Conservation (phyloP, 805 yeast genomes). For the Ogataea glucozyma region DNA sequence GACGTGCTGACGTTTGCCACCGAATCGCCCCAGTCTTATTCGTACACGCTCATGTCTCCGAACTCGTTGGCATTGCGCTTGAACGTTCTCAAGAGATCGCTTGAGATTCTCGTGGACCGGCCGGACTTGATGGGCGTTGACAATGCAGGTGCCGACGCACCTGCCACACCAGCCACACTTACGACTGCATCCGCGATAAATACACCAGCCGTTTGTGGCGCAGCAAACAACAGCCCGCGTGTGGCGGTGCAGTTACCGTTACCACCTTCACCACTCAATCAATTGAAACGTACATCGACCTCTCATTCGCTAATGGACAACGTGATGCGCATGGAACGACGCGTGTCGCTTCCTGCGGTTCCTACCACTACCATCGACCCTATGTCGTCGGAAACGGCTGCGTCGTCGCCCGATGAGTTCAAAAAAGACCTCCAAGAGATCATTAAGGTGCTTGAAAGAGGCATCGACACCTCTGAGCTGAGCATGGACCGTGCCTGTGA, state of each 20-base stretch:
- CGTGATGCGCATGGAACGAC: conserved; percentile 38
- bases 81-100: conserved; percentile 71
- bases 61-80: conserved; percentile 75
- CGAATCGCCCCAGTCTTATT: conserved; percentile 81
- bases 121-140: conserved; percentile 42
- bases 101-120: conserved; percentile 68
- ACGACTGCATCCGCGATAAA: too few relatives aligned
- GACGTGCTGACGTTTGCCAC: conserved; percentile 67
- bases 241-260: neutral
- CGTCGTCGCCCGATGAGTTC: conserved; percentile 5
- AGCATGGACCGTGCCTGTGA: conserved; percentile 29
- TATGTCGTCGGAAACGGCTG: neutral
- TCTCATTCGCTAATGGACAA: conserved; percentile 26
- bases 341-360: conserved; percentile 49
- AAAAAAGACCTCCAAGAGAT: conserved; percentile 47
- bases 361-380: conserved; percentile 42
- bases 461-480: conserved; percentile 25
- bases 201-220: too few relatives aligned
- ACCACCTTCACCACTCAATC: conserved; percentile 7
- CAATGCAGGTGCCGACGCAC: too few relatives aligned
- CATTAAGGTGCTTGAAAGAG: conserved; percentile 47
- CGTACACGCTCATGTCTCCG: conserved; percentile 80
- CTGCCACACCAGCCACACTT: neutral
- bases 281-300: conserved; percentile 19
- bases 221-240: conserved; percentile 3